phyloP scores from a whole-genome alignment of 2,329 filamentous ascomycete species.

The Penicillium sp. region DNA sequence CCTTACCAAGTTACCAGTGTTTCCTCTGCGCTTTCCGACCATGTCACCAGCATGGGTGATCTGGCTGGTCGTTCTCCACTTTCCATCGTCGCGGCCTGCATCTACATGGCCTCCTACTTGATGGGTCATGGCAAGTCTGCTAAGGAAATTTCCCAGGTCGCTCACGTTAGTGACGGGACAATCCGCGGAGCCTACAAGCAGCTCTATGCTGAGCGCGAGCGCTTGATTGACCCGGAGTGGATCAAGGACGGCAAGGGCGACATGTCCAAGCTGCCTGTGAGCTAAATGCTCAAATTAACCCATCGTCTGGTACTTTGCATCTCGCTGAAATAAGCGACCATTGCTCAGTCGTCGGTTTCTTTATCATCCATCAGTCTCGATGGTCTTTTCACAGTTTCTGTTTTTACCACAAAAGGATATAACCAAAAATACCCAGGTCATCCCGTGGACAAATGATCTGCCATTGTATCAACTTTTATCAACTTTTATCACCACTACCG shows the following conservation, averaged over 20 bases:
- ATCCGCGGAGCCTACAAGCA: conserved; percentile 94
- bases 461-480: neutral
- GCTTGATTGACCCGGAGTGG: conserved; percentile 70
- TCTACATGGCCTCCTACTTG: conserved; percentile 90
- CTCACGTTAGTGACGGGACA: conserved; percentile 91
- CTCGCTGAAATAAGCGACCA: neutral
- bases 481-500: neutral
- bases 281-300: conserved; percentile 16
- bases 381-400: neutral
- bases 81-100: conserved; percentile 89
- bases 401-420: neutral
- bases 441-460: neutral
- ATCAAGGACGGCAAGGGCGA: conserved; percentile 65
- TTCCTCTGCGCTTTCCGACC: conserved; percentile 69
- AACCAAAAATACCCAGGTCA: neutral
- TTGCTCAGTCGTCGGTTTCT: neutral
- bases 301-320: neutral
- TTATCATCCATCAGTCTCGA: neutral
- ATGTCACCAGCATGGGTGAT: conserved; percentile 70
- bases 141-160: conserved; percentile 80
- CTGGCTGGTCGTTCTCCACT: conserved; percentile 89
- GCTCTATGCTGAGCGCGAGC: conserved; percentile 68
- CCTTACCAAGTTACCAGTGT: conserved; percentile 73
- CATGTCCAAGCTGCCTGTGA: conserved; percentile 63
- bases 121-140: conserved; percentile 72